These are phyloP conservation scores for Brassica cretica DNA, from an alignment of 345 rosid species.

Conservation along the genomic window DNA sequence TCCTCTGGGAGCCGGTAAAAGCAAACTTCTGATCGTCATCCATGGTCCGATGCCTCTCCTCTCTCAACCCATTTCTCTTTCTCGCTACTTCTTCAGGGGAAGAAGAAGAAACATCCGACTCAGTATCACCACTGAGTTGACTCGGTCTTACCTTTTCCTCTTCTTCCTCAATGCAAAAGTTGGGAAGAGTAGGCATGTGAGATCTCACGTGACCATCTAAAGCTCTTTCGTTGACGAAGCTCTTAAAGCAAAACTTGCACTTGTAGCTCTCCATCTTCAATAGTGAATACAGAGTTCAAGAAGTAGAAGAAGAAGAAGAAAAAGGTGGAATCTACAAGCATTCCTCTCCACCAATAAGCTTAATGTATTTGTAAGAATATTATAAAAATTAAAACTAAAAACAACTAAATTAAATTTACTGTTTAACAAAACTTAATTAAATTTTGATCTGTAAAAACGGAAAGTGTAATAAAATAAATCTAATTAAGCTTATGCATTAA, in stretches of 20 bases:
- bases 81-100: slow-evolving; percentile 35
- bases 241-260: slow-evolving; percentile 71
- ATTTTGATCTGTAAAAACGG: neutral
- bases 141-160: slow-evolving; percentile 27
- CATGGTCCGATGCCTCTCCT: slow-evolving; percentile 42
- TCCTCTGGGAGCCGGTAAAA: slow-evolving; percentile 52
- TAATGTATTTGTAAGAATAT: too few species aligned
- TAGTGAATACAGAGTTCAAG: neutral
- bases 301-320: slow-evolving; percentile 16
- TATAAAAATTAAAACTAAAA: too few species aligned
- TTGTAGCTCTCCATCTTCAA: slow-evolving; percentile 62
- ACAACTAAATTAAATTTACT: neutral
- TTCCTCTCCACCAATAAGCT: too few species aligned
- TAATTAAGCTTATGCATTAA: neutral
- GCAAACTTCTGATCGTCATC: slow-evolving; percentile 66
- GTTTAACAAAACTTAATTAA: neutral
- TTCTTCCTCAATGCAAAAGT: slow-evolving; percentile 21
- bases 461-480: neutral
- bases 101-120: slow-evolving; percentile 47
- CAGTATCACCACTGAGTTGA: slow-evolving; percentile 49
- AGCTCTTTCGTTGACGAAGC: slow-evolving; percentile 72
- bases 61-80: slow-evolving; percentile 45
- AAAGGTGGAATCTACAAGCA: slow-evolving; percentile 40
- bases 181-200: slow-evolving; percentile 58
- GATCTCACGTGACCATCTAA: slow-evolving; percentile 89